Conservation (phyloP, 805 yeast species). For the Saturnispora bothae region DNA sequence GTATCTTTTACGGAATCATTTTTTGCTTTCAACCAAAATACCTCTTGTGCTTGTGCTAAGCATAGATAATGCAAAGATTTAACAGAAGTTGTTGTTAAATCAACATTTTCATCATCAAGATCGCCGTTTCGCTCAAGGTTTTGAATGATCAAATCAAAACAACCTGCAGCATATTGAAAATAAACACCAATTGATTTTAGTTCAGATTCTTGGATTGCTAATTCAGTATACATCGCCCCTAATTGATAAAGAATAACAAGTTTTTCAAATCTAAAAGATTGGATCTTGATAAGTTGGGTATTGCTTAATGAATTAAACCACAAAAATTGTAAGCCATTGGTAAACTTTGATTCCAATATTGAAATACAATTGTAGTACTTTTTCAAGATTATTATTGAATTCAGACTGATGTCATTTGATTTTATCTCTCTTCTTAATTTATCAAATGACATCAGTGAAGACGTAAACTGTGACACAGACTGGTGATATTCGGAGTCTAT, state of each 20-base stretch:
- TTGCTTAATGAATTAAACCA: slow-evolving; percentile 50
- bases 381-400: slow-evolving; percentile 8
- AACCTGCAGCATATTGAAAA: slow-evolving; percentile 67
- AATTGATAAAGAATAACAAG: slow-evolving; percentile 52
- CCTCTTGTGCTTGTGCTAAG: slow-evolving; percentile 83
- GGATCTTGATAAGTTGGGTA: slow-evolving; percentile 9
- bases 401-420: slow-evolving; percentile 7
- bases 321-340: slow-evolving; percentile 47
- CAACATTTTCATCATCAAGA: slow-evolving; percentile 25
- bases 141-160: slow-evolving; percentile 29
- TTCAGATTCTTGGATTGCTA: slow-evolving; percentile 11
- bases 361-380: slow-evolving; percentile 37
- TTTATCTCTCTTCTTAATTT: slow-evolving; percentile 29
- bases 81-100: slow-evolving; percentile 41
- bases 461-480: slow-evolving; percentile 22
- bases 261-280: slow-evolving; percentile 48
- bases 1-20: slow-evolving; percentile 42
- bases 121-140: slow-evolving; percentile 10
- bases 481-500: slow-evolving; percentile 34
- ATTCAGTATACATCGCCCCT: not conserved
- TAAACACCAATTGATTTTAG: slow-evolving; percentile 50
- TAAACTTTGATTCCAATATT: slow-evolving; percentile 45
- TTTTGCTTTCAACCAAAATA: slow-evolving; percentile 68
- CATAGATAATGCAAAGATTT: slow-evolving; percentile 40
- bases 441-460: slow-evolving; percentile 30